Conservation (phyloP, 805 yeast species). For the Pichia rugopelliculosa region DNA sequence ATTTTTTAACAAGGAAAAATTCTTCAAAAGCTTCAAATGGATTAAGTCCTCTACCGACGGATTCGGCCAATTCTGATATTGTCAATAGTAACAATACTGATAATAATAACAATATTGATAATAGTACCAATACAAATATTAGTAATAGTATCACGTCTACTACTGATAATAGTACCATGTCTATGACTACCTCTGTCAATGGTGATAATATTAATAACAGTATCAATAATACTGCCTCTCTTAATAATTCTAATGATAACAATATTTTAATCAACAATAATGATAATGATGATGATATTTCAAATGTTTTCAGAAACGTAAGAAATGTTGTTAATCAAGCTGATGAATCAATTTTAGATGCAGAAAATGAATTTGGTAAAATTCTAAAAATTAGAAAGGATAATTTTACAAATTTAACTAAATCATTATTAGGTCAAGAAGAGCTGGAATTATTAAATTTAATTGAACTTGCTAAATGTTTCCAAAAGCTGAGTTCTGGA, state of each 20-base stretch:
- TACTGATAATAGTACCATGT: too few species aligned
- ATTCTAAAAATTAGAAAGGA: slow-evolving; percentile 9
- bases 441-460: slow-evolving; percentile 20
- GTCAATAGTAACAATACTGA: neutral
- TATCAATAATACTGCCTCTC: neutral
- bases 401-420: neutral
- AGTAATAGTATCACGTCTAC: neutral
- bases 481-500: slow-evolving; percentile 19
- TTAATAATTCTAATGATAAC: neutral
- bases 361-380: slow-evolving; percentile 22
- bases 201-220: neutral
- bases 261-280: slow-evolving; percentile 10
- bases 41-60: neutral
- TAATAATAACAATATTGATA: neutral
- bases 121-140: neutral
- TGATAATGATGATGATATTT: slow-evolving; percentile 17
- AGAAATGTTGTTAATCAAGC: slow-evolving; percentile 22
- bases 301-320: slow-evolving; percentile 22
- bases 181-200: neutral
- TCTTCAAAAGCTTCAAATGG: slow-evolving; percentile 3
- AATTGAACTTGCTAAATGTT: slow-evolving; percentile 23
- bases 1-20: slow-evolving; percentile 34
- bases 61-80: slow-evolving; percentile 5
- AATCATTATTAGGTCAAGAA: slow-evolving; percentile 18
- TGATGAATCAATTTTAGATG: slow-evolving; percentile 22